These are phyloP conservation scores for Paracamarosporium sp. DNA, from an alignment of 2,329 filamentous ascomycete species.

Conservation along the genomic window DNA sequence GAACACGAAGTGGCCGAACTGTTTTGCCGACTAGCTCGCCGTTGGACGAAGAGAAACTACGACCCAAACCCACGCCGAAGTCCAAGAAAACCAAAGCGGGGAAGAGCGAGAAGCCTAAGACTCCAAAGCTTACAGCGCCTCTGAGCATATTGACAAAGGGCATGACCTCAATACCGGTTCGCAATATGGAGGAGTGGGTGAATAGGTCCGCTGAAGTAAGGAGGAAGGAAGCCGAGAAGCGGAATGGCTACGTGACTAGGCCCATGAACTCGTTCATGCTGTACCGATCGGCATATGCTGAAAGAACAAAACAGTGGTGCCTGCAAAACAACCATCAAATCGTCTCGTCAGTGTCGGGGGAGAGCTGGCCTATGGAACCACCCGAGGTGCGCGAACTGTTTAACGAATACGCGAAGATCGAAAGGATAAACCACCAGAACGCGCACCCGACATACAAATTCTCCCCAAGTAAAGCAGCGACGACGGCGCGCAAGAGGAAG, in stretches of 20 bases:
- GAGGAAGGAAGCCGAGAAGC: slow-evolving; percentile 70
- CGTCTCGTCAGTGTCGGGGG: slow-evolving; percentile 85
- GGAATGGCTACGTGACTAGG: slow-evolving; percentile 81
- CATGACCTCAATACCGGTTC: slow-evolving; percentile 66
- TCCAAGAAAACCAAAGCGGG: slow-evolving; percentile 53
- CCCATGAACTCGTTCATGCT: slow-evolving; percentile 99
- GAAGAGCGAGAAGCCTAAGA: slow-evolving; percentile 54
- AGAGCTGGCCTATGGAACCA: slow-evolving; percentile 84
- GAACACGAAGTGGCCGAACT: slow-evolving; percentile 44
- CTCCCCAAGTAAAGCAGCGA: slow-evolving; percentile 74
- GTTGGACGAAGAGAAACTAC: slow-evolving; percentile 27
- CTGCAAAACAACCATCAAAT: slow-evolving; percentile 91
- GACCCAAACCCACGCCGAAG: slow-evolving; percentile 40
- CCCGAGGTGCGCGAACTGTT: slow-evolving; percentile 76
- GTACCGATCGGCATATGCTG: slow-evolving; percentile 91
- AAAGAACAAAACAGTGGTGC: slow-evolving; percentile 81
- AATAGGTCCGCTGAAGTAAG: slow-evolving; percentile 72
- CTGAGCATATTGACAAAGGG: slow-evolving; percentile 74
- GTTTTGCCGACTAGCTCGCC: slow-evolving; percentile 33
- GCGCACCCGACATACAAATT: slow-evolving; percentile 96
- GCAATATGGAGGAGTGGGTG: slow-evolving; percentile 83
- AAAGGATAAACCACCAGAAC: slow-evolving; percentile 81
- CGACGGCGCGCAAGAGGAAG: slow-evolving; percentile 57
- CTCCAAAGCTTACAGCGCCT: slow-evolving; percentile 67
- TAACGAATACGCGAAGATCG: slow-evolving; percentile 77